Conservation (phyloP, 352 stramenopile species). For the Pythium guiyangense region DNA sequence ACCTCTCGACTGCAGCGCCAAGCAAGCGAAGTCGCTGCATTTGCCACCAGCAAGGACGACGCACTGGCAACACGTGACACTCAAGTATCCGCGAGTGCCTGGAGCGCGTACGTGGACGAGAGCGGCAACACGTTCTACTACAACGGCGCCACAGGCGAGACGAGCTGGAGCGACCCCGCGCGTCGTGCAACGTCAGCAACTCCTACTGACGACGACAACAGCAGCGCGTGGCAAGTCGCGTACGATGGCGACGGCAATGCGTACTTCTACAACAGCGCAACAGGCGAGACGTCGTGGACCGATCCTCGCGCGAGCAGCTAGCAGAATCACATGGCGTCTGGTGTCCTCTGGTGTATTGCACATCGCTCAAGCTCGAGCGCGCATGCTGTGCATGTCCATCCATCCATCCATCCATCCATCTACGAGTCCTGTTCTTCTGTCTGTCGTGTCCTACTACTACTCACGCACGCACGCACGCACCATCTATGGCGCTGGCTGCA, state of each 20-base stretch:
- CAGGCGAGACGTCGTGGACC: slow-evolving; percentile 33
- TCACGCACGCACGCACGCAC: too few species aligned
- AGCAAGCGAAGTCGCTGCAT: background rate
- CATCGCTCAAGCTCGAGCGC: too few species aligned
- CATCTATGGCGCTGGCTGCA: slow-evolving; percentile 19
- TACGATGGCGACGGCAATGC: slow-evolving; percentile 17
- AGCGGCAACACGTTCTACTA: slow-evolving; percentile 36
- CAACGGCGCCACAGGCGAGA: slow-evolving; percentile 29
- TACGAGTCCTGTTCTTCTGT: too few species aligned
- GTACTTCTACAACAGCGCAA: slow-evolving; percentile 43
- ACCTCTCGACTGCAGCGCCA: too few species aligned
- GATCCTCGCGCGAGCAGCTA: background rate
- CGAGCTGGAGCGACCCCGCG: slow-evolving; percentile 19
- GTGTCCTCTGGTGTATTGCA: too few species aligned
- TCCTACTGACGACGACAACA: background rate
- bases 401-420: too few species aligned
- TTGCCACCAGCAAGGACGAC: background rate
- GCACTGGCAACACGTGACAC: background rate
- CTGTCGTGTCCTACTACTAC: too few species aligned
- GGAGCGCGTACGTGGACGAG: slow-evolving; percentile 26
- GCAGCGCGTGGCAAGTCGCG: slow-evolving; percentile 5
- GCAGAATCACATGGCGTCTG: slow-evolving; percentile 30
- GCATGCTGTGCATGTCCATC: too few species aligned
- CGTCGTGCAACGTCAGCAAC: background rate
- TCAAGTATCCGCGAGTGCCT: slow-evolving; percentile 6